Conservation (phyloP, 2,329 filamentous ascomycete genomes). For the Catunica adiposa region DNA sequence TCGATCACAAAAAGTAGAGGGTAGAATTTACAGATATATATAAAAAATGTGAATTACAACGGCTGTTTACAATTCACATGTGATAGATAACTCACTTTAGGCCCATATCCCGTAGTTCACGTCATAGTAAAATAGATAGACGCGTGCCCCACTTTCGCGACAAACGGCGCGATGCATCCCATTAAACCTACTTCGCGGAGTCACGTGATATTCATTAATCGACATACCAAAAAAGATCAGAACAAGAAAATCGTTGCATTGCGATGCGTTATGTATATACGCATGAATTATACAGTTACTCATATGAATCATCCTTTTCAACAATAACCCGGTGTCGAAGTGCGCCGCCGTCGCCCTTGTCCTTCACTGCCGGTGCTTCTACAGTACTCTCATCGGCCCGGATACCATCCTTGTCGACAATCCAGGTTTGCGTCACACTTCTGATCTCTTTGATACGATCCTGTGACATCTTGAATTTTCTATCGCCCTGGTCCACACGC, state of each 20-base stretch:
- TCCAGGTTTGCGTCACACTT: slow-evolving; percentile 57
- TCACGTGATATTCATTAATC: slow-evolving; percentile 12
- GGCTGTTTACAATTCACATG: too few relatives aligned
- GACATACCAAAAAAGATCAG: background rate
- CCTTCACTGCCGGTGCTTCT: background rate
- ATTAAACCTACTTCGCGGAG: slow-evolving; percentile 10
- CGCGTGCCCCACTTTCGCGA: slow-evolving; percentile 13
- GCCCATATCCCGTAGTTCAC: background rate
- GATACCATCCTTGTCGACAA: slow-evolving; percentile 30
- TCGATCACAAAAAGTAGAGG: background rate
- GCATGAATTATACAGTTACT: background rate
- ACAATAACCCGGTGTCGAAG: background rate
- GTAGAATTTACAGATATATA: too few relatives aligned
- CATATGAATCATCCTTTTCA: background rate
- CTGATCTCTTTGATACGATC: slow-evolving; percentile 40
- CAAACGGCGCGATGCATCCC: slow-evolving; percentile 4
- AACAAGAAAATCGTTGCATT: background rate
- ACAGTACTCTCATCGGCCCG: background rate
- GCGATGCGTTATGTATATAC: background rate
- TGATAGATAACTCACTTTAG: too few relatives aligned
- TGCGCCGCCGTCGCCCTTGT: background rate
- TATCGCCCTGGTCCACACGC: slow-evolving; percentile 51
- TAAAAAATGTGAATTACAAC: too few relatives aligned
- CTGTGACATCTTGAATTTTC: slow-evolving; percentile 34
- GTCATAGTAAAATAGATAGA: background rate